phyloP scores from a whole-genome alignment of 306 rosid species.

The Rubus parviflorus region DNA sequence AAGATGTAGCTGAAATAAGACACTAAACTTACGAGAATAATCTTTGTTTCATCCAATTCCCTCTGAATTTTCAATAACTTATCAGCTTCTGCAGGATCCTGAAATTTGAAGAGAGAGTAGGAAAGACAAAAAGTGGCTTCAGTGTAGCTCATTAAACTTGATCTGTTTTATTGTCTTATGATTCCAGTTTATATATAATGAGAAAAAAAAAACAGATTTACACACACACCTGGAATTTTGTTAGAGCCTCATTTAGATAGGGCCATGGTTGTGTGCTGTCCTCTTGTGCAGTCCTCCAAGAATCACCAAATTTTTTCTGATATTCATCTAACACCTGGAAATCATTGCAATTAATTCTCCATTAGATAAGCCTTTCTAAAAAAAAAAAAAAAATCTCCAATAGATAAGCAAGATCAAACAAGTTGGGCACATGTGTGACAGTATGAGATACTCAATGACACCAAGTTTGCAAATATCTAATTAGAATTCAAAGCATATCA shows the following conservation, averaged over 20 bases:
- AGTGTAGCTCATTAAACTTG: neutral
- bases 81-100: slow-evolving; percentile 99
- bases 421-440: neutral
- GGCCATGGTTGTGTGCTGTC: slow-evolving; percentile 81
- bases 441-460: neutral
- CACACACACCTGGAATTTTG: slow-evolving; percentile 69
- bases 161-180: neutral
- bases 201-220: neutral
- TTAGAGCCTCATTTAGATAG: slow-evolving; percentile 74
- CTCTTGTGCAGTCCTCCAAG: slow-evolving; percentile 68
- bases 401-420: neutral
- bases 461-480: neutral
- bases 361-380: neutral
- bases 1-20: neutral
- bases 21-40: slow-evolving; percentile 77
- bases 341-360: slow-evolving; percentile 19
- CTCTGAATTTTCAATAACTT: slow-evolving; percentile 90
- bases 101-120: slow-evolving; percentile 28
- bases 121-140: neutral
- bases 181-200: slow-evolving; percentile 16
- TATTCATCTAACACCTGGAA: slow-evolving; percentile 85
- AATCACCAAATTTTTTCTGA: slow-evolving; percentile 71
- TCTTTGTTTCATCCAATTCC: slow-evolving; percentile 98
- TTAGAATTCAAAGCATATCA: neutral
- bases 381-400: no score